Evolutionary conservation across 73 alveolate species (phyloP).

Genomic region (Paraurostyla sp.): DNA sequence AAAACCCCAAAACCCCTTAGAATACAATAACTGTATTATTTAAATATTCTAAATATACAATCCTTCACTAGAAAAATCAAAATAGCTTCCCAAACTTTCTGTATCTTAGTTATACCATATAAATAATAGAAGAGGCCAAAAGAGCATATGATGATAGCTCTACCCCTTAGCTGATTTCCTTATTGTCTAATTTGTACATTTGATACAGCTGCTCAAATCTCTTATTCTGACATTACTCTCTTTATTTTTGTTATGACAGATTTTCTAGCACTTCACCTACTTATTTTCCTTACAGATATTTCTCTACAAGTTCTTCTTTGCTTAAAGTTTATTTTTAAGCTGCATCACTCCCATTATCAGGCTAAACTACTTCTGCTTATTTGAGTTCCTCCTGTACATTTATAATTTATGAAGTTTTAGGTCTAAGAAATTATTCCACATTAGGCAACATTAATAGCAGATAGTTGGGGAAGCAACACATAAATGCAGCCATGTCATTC

Average conservation of each 20-base stretch:
- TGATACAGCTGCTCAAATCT: neutral
- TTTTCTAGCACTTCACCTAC: constrained; percentile 7
- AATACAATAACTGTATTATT: neutral
- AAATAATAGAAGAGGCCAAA: neutral
- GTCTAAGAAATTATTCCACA: neutral
- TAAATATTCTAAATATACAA: neutral
- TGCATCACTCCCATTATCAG: neutral
- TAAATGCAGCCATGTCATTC: constrained; percentile 45
- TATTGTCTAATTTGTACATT: neutral
- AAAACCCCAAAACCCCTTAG: constrained; percentile 60
- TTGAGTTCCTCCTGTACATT: neutral
- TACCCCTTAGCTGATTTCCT: neutral
- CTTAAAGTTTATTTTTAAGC: neutral
- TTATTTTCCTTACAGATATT: neutral
- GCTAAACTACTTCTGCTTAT: neutral
- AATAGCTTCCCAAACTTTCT: no score
- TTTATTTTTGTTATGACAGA: neutral
- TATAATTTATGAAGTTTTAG: neutral
- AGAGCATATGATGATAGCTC: neutral
- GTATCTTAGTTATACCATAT: neutral
- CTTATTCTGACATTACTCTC: neutral
- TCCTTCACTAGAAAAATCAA: no score
- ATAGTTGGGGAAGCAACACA: constrained; percentile 39
- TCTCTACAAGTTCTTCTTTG: constrained; percentile 5
- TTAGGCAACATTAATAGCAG: neutral